Base-by-base conservation (phyloP, 352 stramenopile species). In the Globisporangium viniferum region DNA sequence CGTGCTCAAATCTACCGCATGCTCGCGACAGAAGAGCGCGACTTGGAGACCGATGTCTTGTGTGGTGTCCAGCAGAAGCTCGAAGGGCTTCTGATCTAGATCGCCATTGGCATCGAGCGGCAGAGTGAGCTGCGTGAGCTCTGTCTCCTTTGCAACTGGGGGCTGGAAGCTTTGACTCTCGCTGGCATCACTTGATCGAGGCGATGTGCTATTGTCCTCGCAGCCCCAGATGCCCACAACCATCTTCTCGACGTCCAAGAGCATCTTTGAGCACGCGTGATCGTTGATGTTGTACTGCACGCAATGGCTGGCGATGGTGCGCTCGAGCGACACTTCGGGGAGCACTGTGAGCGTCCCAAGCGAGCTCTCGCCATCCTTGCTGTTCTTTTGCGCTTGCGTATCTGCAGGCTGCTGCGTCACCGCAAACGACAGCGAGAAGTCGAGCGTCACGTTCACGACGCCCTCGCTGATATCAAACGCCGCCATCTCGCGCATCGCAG, bases 371-470 rank as follows among this genome's bases (percentile, higher is more conserved):
- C 24, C 24, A 24, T 24, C 0, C 24, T 24, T 24, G 24, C 24
- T 24, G 24, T 24, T 24, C 24, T 24, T 24, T 24, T 24, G 24
- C 24, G 24, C 24, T 24, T 24, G 24, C 24, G 24, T 24, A 24
- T 24, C 24, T 24, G 24, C 24, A 24, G 24, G 9, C 5, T 27
- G 10, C 24, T 70, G 65, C 9, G 48, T 51, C 22, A 91, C 60
- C 15, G 79, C 61, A 63, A 89, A 91, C 22, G 46, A 39, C 29
- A 91, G 70, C 33, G 73, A 78, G 62, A 73, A 75, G 62, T 91
- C 83, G 36, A 89, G 62, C 33, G 81, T 88, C 55, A 91, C 61
- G 55, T 90, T 91, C 36, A 86, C 79, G 20, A 90, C 60, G 14
- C 61, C 75, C 56, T 91, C 83, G 24, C 70, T 68, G 46, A 79